These are phyloP conservation scores for Cutaneotrichosporon cutaneum DNA, from an alignment of 1,284 basidiomycete species.

Conservation along the genomic window DNA sequence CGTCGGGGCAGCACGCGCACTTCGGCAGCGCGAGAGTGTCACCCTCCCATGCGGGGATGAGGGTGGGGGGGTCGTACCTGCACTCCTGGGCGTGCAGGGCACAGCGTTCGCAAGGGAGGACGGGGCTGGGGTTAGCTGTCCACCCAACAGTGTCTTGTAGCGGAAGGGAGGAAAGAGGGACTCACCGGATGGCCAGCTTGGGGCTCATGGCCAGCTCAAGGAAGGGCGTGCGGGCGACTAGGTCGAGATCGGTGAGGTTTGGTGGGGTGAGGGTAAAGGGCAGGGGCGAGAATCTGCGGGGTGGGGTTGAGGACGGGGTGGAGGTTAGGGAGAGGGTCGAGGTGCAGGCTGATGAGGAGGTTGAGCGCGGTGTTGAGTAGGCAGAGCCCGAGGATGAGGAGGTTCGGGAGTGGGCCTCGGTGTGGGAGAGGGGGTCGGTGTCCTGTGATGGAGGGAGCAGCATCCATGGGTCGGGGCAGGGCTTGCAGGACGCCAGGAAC, in stretches of 20 bases:
- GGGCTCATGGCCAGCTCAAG: neutral
- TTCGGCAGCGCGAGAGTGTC: neutral
- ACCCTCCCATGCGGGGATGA: neutral
- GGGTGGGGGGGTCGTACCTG: neutral
- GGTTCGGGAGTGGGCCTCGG: neutral
- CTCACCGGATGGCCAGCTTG: neutral
- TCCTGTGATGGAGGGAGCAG: too few relatives aligned
- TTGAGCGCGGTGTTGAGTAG: neutral
- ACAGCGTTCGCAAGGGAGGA: neutral
- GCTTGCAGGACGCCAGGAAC: too few relatives aligned
- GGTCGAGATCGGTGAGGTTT: neutral
- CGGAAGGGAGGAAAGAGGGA: too few relatives aligned
- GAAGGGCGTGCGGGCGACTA: neutral
- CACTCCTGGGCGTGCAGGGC: neutral
- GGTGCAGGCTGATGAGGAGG: neutral
- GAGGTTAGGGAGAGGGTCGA: neutral
- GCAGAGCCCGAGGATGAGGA: neutral
- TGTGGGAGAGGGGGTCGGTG: too few relatives aligned
- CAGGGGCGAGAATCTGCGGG: neutral
- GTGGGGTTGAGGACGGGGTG: neutral
- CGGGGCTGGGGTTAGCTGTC: neutral
- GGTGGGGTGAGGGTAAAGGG: neutral
- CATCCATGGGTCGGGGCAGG: too few relatives aligned
- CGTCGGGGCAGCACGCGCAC: neutral
- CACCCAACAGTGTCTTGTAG: too few relatives aligned